A percentile compares a stretch with the other conserved stretches of the same genome.
phyloP scores from a whole-genome alignment of 2,329 filamentous ascomycete genomes.

The Colletotrichum sojae region DNA sequence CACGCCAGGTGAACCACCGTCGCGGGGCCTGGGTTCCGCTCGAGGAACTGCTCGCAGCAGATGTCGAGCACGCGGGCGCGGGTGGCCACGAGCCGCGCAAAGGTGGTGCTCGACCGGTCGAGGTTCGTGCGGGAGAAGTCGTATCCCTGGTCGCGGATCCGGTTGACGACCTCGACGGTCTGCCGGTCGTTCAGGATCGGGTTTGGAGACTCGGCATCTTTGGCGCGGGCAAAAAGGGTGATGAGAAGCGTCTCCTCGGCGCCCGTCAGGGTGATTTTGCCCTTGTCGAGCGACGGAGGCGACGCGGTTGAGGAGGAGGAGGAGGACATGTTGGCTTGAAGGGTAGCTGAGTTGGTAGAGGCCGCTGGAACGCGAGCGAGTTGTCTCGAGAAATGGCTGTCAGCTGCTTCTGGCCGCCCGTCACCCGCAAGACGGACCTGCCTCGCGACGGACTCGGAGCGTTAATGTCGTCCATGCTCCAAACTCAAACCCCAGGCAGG shows the following conservation, averaged over 20 bases:
- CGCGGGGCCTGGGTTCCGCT: conserved; percentile 40
- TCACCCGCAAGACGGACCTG: too few species aligned
- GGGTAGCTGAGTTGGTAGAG: too few species aligned
- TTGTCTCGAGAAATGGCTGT: too few species aligned
- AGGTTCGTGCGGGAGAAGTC: conserved; percentile 25
- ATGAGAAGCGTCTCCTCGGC: conserved; percentile 41
- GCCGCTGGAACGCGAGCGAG: too few species aligned
- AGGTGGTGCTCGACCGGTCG: too few species aligned
- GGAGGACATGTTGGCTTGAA: conserved; percentile 5
- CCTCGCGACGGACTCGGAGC: too few species aligned
- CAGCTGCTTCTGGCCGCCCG: too few species aligned
- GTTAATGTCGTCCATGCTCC: too few species aligned
- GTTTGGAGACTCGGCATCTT: conserved; percentile 31
- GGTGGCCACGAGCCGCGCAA: conserved; percentile 5
- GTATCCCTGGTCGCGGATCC: conserved; percentile 26
- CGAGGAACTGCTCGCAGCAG: conserved; percentile 47
- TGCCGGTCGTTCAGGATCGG: conserved; percentile 40
- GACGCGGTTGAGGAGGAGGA: conserved; percentile 8
- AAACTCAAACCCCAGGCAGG: too few species aligned
- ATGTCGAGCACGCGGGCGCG: conserved; percentile 42
- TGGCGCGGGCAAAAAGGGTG: conserved; percentile 37
- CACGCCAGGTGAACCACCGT: conserved; percentile 51
- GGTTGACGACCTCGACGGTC: conserved; percentile 27
- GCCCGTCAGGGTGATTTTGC: conserved; percentile 32
- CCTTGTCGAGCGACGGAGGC: conserved; percentile 15